Evolutionary conservation across 202 grass and related monocot genomes (phyloP).

Genomic region (Miscanthus sacchariflorus): DNA sequence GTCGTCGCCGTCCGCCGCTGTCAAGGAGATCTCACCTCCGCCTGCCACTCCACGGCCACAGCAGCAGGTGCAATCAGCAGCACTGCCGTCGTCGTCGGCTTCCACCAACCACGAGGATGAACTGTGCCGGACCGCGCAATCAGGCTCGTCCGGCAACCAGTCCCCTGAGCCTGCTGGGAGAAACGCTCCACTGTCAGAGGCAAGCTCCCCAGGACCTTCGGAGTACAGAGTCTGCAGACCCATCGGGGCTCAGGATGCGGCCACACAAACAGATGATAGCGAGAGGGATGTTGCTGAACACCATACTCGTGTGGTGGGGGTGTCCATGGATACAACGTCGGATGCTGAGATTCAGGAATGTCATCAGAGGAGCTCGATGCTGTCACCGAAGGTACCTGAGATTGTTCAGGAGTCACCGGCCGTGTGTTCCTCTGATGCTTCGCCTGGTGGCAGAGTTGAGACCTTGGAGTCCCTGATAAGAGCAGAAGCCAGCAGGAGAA

Average conservation of each 20-base stretch:
- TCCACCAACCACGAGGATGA: conserved; percentile 66
- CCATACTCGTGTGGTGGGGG: neutral
- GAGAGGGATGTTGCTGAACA: conserved; percentile 38
- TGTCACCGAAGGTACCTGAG: conserved; percentile 36
- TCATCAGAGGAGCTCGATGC: neutral
- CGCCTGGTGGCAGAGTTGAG: conserved; percentile 65
- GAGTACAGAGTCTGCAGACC: conserved; percentile 76
- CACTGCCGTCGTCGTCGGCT: conserved; percentile 33
- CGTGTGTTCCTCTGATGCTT: conserved; percentile 51
- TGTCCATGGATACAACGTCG: conserved; percentile 38
- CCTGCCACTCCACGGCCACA: conserved; percentile 27
- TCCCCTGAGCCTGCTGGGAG: conserved; percentile 53
- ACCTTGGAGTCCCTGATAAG: conserved; percentile 95
- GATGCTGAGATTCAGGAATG: conserved; percentile 56
- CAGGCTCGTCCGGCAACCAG: conserved; percentile 63
- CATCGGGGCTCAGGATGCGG: conserved; percentile 69
- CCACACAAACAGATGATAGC: conserved; percentile 84
- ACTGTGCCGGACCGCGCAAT: conserved; percentile 51
- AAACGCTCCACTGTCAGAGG: conserved; percentile 53
- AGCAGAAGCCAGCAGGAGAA: conserved; percentile 79
- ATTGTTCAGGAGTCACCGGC: conserved; percentile 51
- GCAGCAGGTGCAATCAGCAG: conserved; percentile 34
- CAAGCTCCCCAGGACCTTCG: conserved; percentile 63
- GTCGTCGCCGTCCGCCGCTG: conserved; percentile 59
- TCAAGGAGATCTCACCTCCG: conserved; percentile 55